Conservation (phyloP, 148 eudicot genomes). For the Arbutus unedo region DNA sequence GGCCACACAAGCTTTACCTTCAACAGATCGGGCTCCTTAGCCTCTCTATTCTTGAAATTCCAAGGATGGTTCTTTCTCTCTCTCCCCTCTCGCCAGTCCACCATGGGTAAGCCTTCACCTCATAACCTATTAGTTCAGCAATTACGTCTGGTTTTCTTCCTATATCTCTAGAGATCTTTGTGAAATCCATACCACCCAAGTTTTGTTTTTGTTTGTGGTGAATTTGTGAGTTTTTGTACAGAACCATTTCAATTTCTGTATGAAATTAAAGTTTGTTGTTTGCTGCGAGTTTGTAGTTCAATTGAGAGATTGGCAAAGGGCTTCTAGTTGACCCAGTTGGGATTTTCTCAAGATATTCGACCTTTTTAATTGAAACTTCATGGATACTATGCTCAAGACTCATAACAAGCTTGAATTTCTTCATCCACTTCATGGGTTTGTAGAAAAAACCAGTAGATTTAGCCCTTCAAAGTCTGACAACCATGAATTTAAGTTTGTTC, state of each 20-base stretch:
- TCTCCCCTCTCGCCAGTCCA: background rate
- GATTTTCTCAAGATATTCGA: slow-evolving; percentile 2
- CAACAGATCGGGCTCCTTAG: background rate
- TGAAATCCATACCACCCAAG: too few species aligned
- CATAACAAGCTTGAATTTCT: slow-evolving; percentile 73
- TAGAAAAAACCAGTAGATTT: slow-evolving; percentile 47
- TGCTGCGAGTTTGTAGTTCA: background rate
- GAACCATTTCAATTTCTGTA: background rate
- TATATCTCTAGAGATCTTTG: too few species aligned
- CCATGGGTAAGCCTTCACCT: slow-evolving; percentile 1
- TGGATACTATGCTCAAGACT: slow-evolving; percentile 79
- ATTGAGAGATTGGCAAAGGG: slow-evolving; percentile 16
- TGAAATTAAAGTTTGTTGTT: background rate
- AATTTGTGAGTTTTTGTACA: background rate
- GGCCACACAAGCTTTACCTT: slow-evolving; percentile 5
- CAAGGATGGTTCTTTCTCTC: background rate
- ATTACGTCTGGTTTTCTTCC: background rate
- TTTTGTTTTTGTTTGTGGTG: background rate
- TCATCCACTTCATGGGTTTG: slow-evolving; percentile 56
- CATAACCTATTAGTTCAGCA: too few species aligned
- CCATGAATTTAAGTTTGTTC: slow-evolving; percentile 28
- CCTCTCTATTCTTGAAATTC: background rate
- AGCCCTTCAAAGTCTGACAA: slow-evolving; percentile 31
- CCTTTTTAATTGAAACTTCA: slow-evolving; percentile 21
- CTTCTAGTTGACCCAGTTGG: slow-evolving; percentile 37